phyloP scores from a whole-genome alignment of 2,329 filamentous ascomycete species.

The Neofusicoccum sp. region DNA sequence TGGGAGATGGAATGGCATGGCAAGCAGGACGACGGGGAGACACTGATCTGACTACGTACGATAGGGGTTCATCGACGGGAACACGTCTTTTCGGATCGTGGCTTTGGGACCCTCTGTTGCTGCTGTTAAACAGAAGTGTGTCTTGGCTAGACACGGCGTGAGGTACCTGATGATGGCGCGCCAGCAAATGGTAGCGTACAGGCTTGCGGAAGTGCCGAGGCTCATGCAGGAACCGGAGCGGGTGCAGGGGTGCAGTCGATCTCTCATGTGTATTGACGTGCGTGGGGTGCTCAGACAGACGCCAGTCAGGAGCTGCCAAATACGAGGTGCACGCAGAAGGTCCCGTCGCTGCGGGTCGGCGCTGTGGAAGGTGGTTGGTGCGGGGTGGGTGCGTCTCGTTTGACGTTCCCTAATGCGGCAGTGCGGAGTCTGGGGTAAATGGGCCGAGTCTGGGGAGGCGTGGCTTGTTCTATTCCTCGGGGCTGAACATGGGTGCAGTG shows the following conservation, averaged over 20 bases:
- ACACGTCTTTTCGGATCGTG: too few species aligned
- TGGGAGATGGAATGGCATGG: too few species aligned
- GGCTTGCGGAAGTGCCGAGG: neutral
- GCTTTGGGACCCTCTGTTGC: too few species aligned
- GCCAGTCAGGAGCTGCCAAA: too few species aligned
- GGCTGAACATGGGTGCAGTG: too few species aligned
- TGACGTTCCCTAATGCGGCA: neutral
- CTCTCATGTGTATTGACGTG: neutral
- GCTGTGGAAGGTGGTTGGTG: neutral
- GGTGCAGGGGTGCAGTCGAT: neutral
- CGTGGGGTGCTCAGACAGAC: neutral
- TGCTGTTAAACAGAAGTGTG: too few species aligned
- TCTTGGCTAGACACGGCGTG: too few species aligned
- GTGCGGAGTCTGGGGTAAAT: constrained; percentile 1
- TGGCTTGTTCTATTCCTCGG: too few species aligned
- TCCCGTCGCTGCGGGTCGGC: neutral
- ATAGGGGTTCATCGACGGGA: too few species aligned
- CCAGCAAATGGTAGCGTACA: neutral
- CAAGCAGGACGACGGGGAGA: too few species aligned
- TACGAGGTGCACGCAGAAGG: neutral
- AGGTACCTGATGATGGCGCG: neutral
- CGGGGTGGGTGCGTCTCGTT: neutral
- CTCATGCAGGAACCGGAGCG: neutral
- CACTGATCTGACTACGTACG: too few species aligned
- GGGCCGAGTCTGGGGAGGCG: neutral